These are phyloP conservation scores for Gilbertella persicaria DNA, from an alignment of 371 early-diverging fungal species.

Conservation along the genomic window DNA sequence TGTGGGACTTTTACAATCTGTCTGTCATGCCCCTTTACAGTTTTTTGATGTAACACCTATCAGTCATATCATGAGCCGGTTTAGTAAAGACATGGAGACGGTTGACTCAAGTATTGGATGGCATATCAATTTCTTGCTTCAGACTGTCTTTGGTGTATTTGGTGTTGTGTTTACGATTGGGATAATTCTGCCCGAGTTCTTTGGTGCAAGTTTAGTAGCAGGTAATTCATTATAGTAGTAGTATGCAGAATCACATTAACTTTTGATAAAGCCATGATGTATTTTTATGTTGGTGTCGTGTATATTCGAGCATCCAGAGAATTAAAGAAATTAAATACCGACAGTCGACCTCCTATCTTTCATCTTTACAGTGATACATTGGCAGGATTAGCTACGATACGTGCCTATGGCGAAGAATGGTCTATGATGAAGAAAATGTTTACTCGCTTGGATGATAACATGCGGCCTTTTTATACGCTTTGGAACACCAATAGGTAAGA, in stretches of 20 bases:
- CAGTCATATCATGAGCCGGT: slow-evolving; percentile 88
- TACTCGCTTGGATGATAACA: slow-evolving; percentile 61
- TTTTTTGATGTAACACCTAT: slow-evolving; percentile 90
- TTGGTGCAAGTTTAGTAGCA: slow-evolving; percentile 37
- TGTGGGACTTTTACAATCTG: slow-evolving; percentile 53
- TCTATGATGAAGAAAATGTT: slow-evolving; percentile 51
- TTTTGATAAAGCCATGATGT: slow-evolving; percentile 23
- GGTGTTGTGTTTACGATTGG: slow-evolving; percentile 73
- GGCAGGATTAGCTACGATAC: slow-evolving; percentile 52
- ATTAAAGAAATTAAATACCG: slow-evolving; percentile 53
- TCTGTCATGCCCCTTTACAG: slow-evolving; percentile 71
- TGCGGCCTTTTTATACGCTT: slow-evolving; percentile 76
- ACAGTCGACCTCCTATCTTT: slow-evolving; percentile 53
- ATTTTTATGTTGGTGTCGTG: slow-evolving; percentile 43
- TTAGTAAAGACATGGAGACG: slow-evolving; percentile 83
- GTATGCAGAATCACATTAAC: not conserved
- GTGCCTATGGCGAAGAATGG: slow-evolving; percentile 52
- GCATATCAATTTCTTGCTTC: slow-evolving; percentile 67
- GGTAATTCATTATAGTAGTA: slow-evolving; percentile 19
- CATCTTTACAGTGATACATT: slow-evolving; percentile 59
- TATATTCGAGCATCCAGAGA: slow-evolving; percentile 63
- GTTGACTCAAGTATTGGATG: slow-evolving; percentile 75
- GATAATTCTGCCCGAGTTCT: slow-evolving; percentile 63
- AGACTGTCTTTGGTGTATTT: slow-evolving; percentile 63
- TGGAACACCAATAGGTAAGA: slow-evolving; percentile 87